These are phyloP conservation scores for Escallonia rubra DNA, from an alignment of 129 eudicot genomes.

Conservation along the genomic window DNA sequence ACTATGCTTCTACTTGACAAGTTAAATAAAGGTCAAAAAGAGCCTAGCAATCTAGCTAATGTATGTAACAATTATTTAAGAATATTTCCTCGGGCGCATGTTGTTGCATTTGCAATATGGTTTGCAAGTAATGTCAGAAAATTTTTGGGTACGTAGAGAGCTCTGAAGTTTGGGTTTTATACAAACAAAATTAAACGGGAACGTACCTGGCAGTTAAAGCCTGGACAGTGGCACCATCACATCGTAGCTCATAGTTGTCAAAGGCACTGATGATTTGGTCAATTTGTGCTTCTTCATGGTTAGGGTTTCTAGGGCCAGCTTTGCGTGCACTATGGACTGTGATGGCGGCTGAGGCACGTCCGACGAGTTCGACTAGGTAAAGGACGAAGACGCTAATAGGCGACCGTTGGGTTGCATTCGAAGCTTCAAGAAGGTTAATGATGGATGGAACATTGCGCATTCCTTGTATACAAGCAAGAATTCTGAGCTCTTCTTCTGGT, in stretches of 20 bases:
- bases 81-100: too few relatives aligned
- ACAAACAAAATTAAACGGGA: too few relatives aligned
- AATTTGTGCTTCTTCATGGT: slow-evolving; percentile 24
- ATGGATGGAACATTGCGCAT: slow-evolving; percentile 29
- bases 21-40: too few relatives aligned
- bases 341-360: slow-evolving; percentile 39
- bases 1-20: too few relatives aligned
- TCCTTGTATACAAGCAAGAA: slow-evolving; percentile 42
- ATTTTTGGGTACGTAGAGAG: too few relatives aligned
- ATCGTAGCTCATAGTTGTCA: slow-evolving; percentile 41
- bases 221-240: slow-evolving; percentile 34
- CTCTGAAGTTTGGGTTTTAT: too few relatives aligned
- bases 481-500: slow-evolving; percentile 37
- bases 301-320: slow-evolving; percentile 22
- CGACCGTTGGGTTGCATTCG: slow-evolving; percentile 22
- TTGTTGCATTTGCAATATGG: too few relatives aligned
- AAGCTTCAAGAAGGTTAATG: slow-evolving; percentile 34
- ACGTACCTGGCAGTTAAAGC: slow-evolving; percentile 34
- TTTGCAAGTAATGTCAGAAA: too few relatives aligned
- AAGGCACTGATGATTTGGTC: slow-evolving; percentile 44
- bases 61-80: too few relatives aligned
- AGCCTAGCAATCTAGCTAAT: too few relatives aligned
- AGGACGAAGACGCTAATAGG: slow-evolving; percentile 45
- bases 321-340: slow-evolving; percentile 35
- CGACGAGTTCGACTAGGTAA: slow-evolving; percentile 57